Conservation (phyloP, 2,329 filamentous ascomycete genomes). For the Alternaria triticimaculans region DNA sequence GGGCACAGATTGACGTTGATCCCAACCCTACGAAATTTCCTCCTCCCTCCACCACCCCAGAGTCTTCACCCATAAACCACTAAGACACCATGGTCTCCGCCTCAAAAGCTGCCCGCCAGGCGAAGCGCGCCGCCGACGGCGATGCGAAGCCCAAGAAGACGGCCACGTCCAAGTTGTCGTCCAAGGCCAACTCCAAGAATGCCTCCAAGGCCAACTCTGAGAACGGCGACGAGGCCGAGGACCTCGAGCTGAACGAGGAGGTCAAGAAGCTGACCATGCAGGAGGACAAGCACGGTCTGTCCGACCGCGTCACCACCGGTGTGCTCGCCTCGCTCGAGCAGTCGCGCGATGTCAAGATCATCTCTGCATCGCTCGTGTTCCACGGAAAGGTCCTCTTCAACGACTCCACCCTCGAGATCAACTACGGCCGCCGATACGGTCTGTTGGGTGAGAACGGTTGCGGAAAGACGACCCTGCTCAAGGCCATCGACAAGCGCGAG, state of each 20-base stretch:
- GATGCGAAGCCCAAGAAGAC: slow-evolving; percentile 80
- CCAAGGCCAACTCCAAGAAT: slow-evolving; percentile 70
- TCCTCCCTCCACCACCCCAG: slow-evolving; percentile 27
- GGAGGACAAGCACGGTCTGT: slow-evolving; percentile 95
- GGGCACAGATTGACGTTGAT: slow-evolving; percentile 27
- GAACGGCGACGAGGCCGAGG: slow-evolving; percentile 73
- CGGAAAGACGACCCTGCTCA: slow-evolving; percentile 97
- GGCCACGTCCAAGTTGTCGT: slow-evolving; percentile 72
- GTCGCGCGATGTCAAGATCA: slow-evolving; percentile 97
- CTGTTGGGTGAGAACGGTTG: slow-evolving; percentile 98
- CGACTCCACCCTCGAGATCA: slow-evolving; percentile 91
- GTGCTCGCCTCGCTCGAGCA: slow-evolving; percentile 84
- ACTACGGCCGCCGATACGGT: slow-evolving; percentile 91
- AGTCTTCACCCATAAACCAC: slow-evolving; percentile 20
- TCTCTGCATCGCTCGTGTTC: slow-evolving; percentile 90
- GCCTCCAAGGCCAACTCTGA: slow-evolving; percentile 69
- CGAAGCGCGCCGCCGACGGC: slow-evolving; percentile 63
- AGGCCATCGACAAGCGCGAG: slow-evolving; percentile 91
- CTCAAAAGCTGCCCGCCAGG: slow-evolving; percentile 71
- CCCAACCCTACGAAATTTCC: slow-evolving; percentile 33
- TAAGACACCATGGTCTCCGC: slow-evolving; percentile 66
- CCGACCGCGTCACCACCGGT: slow-evolving; percentile 97
- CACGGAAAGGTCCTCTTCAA: slow-evolving; percentile 96
- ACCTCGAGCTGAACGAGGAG: slow-evolving; percentile 71
- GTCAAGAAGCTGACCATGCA: slow-evolving; percentile 89